These are phyloP conservation scores for Calophaca sinica DNA, from an alignment of 306 rosid species.

Conservation along the genomic window DNA sequence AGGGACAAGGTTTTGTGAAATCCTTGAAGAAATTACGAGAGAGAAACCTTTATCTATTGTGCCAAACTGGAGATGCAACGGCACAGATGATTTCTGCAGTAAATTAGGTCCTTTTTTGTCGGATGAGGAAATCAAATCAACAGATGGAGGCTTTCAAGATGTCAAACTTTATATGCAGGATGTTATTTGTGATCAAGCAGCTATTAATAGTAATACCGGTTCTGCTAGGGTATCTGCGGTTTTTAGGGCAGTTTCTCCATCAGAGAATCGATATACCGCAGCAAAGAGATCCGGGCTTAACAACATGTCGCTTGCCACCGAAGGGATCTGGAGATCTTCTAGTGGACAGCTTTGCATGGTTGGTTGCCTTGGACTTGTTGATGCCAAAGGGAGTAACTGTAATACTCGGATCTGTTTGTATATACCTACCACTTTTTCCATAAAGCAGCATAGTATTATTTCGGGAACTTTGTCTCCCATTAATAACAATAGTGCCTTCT, in stretches of 20 bases:
- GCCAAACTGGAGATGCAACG: slow-evolving; percentile 88
- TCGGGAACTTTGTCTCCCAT: slow-evolving; percentile 75
- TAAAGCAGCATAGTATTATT: slow-evolving; percentile 74
- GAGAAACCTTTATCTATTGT: slow-evolving; percentile 69
- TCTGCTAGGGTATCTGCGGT: slow-evolving; percentile 78
- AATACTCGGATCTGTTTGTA: slow-evolving; percentile 79
- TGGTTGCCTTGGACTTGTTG: slow-evolving; percentile 76
- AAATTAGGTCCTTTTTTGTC: slow-evolving; percentile 79
- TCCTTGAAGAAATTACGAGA: slow-evolving; percentile 71
- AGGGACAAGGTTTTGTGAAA: slow-evolving; percentile 69
- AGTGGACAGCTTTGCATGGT: slow-evolving; percentile 97
- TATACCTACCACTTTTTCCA: slow-evolving; percentile 73
- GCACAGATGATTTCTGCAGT: slow-evolving; percentile 73
- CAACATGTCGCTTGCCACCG: slow-evolving; percentile 78
- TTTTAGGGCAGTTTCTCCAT: slow-evolving; percentile 82
- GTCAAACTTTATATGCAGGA: slow-evolving; percentile 77
- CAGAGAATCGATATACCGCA: slow-evolving; percentile 68
- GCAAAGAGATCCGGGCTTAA: slow-evolving; percentile 72
- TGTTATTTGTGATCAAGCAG: slow-evolving; percentile 64
- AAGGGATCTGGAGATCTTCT: slow-evolving; percentile 91
- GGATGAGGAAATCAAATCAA: slow-evolving; percentile 64
- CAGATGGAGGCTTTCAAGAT: slow-evolving; percentile 82
- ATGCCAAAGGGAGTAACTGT: slow-evolving; percentile 62
- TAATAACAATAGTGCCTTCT: slow-evolving; percentile 53
- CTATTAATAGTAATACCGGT: slow-evolving; percentile 41